Evolutionary conservation across 2,329 filamentous ascomycete species (phyloP).

Genomic region (Blastomyces emzantsi): DNA sequence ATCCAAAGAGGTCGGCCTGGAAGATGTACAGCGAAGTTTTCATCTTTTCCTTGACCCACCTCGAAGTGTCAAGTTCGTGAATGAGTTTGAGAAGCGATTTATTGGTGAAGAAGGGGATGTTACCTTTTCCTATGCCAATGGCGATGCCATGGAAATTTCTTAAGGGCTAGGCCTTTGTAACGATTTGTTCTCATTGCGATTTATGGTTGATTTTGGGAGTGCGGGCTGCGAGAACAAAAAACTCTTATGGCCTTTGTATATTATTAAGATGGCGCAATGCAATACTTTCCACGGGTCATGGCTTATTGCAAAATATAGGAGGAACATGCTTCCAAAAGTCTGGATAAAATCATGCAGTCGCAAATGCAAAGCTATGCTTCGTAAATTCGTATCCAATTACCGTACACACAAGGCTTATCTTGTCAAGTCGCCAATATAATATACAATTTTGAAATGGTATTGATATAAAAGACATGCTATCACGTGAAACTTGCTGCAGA

Average conservation of each 20-base stretch:
- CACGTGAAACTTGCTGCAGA: slow-evolving; percentile 42
- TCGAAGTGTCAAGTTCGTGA: slow-evolving; percentile 82
- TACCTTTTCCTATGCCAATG: slow-evolving; percentile 51
- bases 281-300: neutral
- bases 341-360: neutral
- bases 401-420: neutral
- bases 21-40: slow-evolving; percentile 91
- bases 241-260: slow-evolving; percentile 2
- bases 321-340: neutral
- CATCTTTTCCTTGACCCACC: slow-evolving; percentile 84
- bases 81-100: slow-evolving; percentile 81
- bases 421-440: neutral
- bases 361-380: neutral
- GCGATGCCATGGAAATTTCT: slow-evolving; percentile 62
- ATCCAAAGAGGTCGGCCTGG: slow-evolving; percentile 70
- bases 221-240: slow-evolving; percentile 2
- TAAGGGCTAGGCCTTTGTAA: slow-evolving; percentile 27
- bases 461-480: slow-evolving; percentile 4
- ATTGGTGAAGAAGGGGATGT: slow-evolving; percentile 81
- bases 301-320: neutral
- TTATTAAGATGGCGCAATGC: slow-evolving; percentile 2
- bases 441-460: neutral
- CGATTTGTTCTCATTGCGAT: neutral
- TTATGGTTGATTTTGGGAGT: slow-evolving; percentile 5
- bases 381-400: slow-evolving; percentile 1